A percentile compares a stretch with the other conserved stretches of the same genome.
Evolutionary conservation across 1,284 basidiomycete genomes (phyloP).

Genomic region (Kwoniella shivajii): DNA sequence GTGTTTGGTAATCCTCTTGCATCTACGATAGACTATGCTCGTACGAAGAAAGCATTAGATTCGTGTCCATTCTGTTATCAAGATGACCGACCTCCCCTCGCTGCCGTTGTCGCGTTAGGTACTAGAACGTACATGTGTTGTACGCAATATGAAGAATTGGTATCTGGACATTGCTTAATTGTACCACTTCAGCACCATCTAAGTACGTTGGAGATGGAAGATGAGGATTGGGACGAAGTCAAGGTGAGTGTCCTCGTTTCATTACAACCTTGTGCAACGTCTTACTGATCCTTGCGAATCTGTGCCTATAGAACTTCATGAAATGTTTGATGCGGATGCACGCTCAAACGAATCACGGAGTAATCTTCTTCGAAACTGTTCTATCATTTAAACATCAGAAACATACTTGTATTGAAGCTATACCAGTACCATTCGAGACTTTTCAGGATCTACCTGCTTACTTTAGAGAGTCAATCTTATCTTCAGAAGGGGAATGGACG

Average conservation of each 20-base stretch:
- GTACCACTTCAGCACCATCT: constrained; percentile 94
- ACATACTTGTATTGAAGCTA: constrained; percentile 88
- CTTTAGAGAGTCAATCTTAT: constrained; percentile 91
- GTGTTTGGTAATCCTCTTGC: too few species aligned
- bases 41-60: constrained; percentile 86
- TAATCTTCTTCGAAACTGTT: constrained; percentile 93
- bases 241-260: constrained; percentile 73
- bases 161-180: constrained; percentile 87
- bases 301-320: constrained; percentile 99
- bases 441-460: constrained; percentile 87
- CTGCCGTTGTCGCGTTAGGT: constrained; percentile 85
- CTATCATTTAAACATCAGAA: constrained; percentile 79
- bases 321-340: constrained; percentile 96
- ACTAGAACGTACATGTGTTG: constrained; percentile 86
- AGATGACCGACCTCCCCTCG: constrained; percentile 83
- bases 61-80: constrained; percentile 85
- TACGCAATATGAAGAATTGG: constrained; percentile 80
- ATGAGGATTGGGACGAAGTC: constrained; percentile 97
- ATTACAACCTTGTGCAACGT: too few species aligned
- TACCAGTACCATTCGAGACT: constrained; percentile 81
- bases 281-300: too few species aligned
- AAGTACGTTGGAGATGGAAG: constrained; percentile 88
- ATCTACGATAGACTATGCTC: constrained; percentile 91
- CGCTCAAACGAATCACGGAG: constrained; percentile 81
- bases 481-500: constrained; percentile 93